Evolutionary conservation across 1,284 basidiomycete genomes (phyloP).

Genomic region (Violaceomyces palustris): DNA sequence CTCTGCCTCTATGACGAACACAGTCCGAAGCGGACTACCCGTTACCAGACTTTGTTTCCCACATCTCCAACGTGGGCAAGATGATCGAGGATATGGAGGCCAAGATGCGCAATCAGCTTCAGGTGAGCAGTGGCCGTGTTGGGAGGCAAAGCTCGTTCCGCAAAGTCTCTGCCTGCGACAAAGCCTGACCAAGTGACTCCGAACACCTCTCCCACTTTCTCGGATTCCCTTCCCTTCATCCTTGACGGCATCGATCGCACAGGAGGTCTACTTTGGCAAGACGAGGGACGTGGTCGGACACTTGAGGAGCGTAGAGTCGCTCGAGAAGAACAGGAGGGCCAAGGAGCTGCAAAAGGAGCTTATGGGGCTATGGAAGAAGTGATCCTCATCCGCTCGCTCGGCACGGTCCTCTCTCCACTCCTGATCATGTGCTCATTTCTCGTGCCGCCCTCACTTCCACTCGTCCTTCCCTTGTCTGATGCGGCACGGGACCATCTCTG

Average conservation of each 20-base stretch:
- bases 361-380: conserved; percentile 61
- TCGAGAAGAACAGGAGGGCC: conserved; percentile 75
- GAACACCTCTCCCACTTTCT: neutral
- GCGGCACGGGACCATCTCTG: too few species aligned
- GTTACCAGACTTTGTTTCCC: conserved; percentile 57
- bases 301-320: conserved; percentile 76
- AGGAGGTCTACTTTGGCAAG: conserved; percentile 98
- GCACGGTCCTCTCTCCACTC: too few species aligned
- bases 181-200: too few species aligned
- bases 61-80: conserved; percentile 84
- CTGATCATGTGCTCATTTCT: too few species aligned
- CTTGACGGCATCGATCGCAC: conserved; percentile 40
- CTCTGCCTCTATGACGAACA: too few species aligned
- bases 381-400: too few species aligned
- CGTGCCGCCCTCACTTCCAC: too few species aligned
- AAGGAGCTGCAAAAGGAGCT: conserved; percentile 87
- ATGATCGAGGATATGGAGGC: conserved; percentile 99
- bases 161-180: too few species aligned
- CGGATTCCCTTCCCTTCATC: neutral
- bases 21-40: conserved; percentile 63
- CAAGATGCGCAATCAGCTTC: conserved; percentile 88
- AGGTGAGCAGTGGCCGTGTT: conserved; percentile 17
- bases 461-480: too few species aligned
- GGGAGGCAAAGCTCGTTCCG: too few species aligned
- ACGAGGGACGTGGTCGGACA: conserved; percentile 91